phyloP scores from a whole-genome alignment of 169 alveolate genomes.

The Plasmodium relictum region DNA sequence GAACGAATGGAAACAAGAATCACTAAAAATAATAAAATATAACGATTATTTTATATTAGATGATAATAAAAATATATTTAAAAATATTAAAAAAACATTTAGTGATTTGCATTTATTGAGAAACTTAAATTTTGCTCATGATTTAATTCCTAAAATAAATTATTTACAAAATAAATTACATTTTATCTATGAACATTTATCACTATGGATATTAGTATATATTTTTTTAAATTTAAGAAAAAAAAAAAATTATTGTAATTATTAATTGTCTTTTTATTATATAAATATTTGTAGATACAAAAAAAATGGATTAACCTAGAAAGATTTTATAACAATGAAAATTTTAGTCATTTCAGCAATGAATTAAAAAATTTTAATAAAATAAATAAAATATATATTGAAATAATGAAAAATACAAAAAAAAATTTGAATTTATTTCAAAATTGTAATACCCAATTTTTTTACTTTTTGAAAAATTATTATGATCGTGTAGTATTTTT shows the following conservation, averaged over 20 bases:
- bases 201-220: constrained; percentile 48
- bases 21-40: constrained; percentile 58
- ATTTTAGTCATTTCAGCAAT: constrained; percentile 61
- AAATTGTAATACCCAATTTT: constrained; percentile 45
- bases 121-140: constrained; percentile 58
- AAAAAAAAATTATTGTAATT: neutral
- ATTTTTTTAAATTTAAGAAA: neutral
- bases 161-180: constrained; percentile 53
- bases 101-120: constrained; percentile 66
- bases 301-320: constrained; percentile 51
- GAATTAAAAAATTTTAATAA: constrained; percentile 66
- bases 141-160: constrained; percentile 69
- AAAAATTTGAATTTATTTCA: constrained; percentile 60
- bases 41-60: constrained; percentile 55
- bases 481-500: constrained; percentile 52
- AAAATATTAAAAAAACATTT: constrained; percentile 66
- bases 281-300: constrained; percentile 31
- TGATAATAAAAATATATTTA: constrained; percentile 47
- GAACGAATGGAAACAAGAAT: constrained; percentile 65
- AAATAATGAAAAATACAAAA: constrained; percentile 69
- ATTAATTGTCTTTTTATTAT: neutral
- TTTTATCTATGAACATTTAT: constrained; percentile 45
- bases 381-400: constrained; percentile 72
- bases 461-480: constrained; percentile 61
- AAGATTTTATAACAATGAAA: constrained; percentile 49